These are phyloP conservation scores for Scolecobasidium constrictum DNA, from an alignment of 2,329 filamentous ascomycete genomes.

Conservation along the genomic window DNA sequence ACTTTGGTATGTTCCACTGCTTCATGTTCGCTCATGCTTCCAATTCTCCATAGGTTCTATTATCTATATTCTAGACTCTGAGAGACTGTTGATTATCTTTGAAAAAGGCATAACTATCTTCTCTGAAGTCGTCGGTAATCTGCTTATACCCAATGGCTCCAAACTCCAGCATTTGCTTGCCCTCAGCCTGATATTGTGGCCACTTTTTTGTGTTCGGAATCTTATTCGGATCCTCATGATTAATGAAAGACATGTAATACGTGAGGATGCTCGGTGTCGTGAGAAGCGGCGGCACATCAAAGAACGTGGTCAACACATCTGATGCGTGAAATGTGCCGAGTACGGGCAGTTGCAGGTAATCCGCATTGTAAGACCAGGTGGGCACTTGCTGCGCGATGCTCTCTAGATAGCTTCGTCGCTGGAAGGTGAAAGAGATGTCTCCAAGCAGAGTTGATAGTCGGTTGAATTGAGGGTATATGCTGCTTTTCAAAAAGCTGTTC, in stretches of 20 bases:
- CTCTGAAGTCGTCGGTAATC: background rate
- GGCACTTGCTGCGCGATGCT: constrained; percentile 41
- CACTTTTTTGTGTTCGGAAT: background rate
- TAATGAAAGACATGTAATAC: constrained; percentile 6
- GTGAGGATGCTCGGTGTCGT: background rate
- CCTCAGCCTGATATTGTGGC: too few species aligned
- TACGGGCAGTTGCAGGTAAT: constrained; percentile 4
- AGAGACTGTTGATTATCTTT: too few species aligned
- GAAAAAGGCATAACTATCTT: background rate
- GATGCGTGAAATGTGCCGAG: constrained; percentile 4
- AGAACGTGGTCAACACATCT: constrained; percentile 2
- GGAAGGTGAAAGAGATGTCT: constrained; percentile 64
- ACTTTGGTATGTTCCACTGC: too few species aligned
- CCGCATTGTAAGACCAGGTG: constrained; percentile 7
- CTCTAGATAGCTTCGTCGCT: constrained; percentile 53
- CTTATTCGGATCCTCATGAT: constrained; percentile 1
- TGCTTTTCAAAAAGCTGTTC: constrained; percentile 55
- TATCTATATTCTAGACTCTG: too few species aligned
- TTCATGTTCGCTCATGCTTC: too few species aligned
- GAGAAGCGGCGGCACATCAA: background rate
- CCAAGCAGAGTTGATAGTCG: constrained; percentile 64
- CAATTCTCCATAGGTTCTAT: too few species aligned
- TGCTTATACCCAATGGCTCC: background rate
- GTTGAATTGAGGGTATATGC: constrained; percentile 67
- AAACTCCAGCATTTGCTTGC: constrained; percentile 22